A percentile compares a stretch with the other conserved stretches of the same genome.
Evolutionary conservation across 2,329 filamentous ascomycete genomes (phyloP).

Genomic region (Scopulariopsis brevicaulis): DNA sequence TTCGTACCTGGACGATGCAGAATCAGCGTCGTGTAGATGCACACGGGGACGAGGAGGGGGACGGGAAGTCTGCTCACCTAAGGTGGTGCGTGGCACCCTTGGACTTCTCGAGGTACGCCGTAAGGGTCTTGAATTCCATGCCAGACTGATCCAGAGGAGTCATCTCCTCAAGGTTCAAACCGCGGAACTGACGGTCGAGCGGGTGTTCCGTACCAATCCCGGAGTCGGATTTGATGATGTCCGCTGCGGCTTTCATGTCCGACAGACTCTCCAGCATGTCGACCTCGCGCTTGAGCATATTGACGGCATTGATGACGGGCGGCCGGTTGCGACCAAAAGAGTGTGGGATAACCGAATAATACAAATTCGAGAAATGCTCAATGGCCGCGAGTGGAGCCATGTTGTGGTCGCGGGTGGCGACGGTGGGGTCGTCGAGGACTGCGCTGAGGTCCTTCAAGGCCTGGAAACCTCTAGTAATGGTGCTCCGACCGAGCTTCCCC

Average conservation of each 20-base stretch:
- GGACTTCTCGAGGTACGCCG: conserved; percentile 56
- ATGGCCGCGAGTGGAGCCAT: conserved; percentile 27
- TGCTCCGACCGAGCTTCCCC: conserved; percentile 72
- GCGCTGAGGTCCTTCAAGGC: conserved; percentile 64
- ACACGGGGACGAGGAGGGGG: background rate
- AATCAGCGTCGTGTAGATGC: background rate
- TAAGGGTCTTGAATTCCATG: conserved; percentile 53
- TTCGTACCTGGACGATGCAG: conserved; percentile 25
- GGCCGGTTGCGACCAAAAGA: conserved; percentile 64
- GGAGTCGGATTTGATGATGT: conserved; percentile 55
- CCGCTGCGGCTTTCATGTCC: conserved; percentile 73
- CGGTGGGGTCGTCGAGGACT: conserved; percentile 42
- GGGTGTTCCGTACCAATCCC: conserved; percentile 39
- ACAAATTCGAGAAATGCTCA: conserved; percentile 61
- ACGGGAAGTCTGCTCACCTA: conserved; percentile 7
- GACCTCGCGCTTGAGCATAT: conserved; percentile 61
- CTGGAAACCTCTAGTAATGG: conserved; percentile 64
- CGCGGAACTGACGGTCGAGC: conserved; percentile 62
- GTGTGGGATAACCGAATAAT: conserved; percentile 76
- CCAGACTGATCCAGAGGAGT: conserved; percentile 47
- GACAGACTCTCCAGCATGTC: conserved; percentile 70
- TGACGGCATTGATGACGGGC: conserved; percentile 48
- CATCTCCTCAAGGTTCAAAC: conserved; percentile 68
- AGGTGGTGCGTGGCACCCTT: conserved; percentile 55
- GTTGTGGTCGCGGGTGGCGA: conserved; percentile 31